Evolutionary conservation across 1,284 basidiomycete genomes (phyloP), one percentile per base, ranked within the genome.

Genomic region (Anthracocystis setariae): DNA sequence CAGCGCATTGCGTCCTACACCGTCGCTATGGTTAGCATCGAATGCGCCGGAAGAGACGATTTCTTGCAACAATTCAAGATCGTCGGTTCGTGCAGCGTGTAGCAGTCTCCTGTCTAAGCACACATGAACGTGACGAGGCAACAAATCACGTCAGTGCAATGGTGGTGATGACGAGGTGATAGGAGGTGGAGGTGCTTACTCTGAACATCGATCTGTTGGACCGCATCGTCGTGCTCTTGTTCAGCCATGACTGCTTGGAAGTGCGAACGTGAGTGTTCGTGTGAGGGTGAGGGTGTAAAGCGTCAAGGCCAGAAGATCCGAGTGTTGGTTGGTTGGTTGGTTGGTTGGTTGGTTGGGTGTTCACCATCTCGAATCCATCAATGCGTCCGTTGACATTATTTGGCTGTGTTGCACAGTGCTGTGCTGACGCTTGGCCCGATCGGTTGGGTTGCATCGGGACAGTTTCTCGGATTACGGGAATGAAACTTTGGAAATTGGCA

Each of bases 1-100:
- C 24, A 82, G 67, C 12, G 79, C 65, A n/a, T 80, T 82, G 53
- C 75, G 78, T 7, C 80, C 80, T 32, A 81, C 46, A 0, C 78
- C 76, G 29, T 82, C 79, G 23, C 55, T 55, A 46, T 64, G 70
- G 45, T 81, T 81, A 46, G 77, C 71, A 38, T 82, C 78, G 47
- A 77, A 74, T 9, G 53, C 69, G 9, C 67, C 54, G 0, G 74
- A 65, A 9, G 63, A 52, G 25, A 78, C 24, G 38, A 82, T 68
- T 39, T 76, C 75, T 32, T 73, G 63, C 12, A 77, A 50, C 8
- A 82, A 58, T 4, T 74, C 76, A 4, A 72, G 44, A 33, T 80
- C 76, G 55, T 82, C 79, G 15, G 73, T 76, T 42, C 75, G 64
- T 3, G 76, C 74, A 15, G 80, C 78, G 24, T 73, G 73, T 8